Percentiles rank a stretch among this genome's conserved stretches.
phyloP scores from a whole-genome alignment of 352 stramenopile genomes.

The Hyaloperonospora brassicae region DNA sequence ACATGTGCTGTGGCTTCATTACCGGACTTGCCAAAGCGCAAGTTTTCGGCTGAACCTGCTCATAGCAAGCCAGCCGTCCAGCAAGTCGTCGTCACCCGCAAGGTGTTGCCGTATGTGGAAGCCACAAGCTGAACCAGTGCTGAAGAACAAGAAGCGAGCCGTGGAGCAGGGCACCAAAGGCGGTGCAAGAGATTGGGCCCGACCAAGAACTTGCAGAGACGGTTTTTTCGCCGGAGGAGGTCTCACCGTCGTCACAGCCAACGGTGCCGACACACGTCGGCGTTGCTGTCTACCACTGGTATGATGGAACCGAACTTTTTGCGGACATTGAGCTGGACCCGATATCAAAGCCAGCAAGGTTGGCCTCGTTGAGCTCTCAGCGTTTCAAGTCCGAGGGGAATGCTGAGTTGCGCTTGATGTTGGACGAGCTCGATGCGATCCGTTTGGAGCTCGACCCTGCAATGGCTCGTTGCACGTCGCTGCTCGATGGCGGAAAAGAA shows the following conservation, averaged over 20 bases:
- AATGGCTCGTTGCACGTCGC: constrained; percentile 26
- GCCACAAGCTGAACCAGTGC: constrained; percentile 8
- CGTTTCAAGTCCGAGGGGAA: constrained; percentile 20
- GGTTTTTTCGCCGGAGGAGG: constrained; percentile 13
- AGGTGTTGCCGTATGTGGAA: constrained; percentile 29
- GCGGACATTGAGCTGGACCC: constrained; percentile 31
- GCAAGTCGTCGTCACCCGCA: constrained; percentile 24
- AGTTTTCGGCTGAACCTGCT: constrained; percentile 21
- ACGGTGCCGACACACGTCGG: constrained; percentile 9
- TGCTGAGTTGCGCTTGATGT: constrained; percentile 30
- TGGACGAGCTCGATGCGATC: constrained; percentile 37
- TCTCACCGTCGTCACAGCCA: constrained; percentile 17
- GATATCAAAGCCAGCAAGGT: constrained; percentile 22
- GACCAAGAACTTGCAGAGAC: constrained; percentile 14
- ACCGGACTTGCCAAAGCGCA: constrained; percentile 16
- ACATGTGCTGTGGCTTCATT: constrained; percentile 3
- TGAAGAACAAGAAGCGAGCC: constrained; percentile 14
- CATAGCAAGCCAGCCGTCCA: constrained; percentile 19
- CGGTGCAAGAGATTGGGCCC: constrained; percentile 9
- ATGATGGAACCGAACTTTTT: constrained; percentile 31
- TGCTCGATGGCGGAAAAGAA: constrained; percentile 18
- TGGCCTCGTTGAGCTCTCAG: constrained; percentile 13
- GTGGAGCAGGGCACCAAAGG: constrained; percentile 12
- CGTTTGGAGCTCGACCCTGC: constrained; percentile 25
- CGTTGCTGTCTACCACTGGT: constrained; percentile 4